phyloP scores from a whole-genome alignment of 2,329 filamentous ascomycete species.

The Colletotrichum graminicola region DNA sequence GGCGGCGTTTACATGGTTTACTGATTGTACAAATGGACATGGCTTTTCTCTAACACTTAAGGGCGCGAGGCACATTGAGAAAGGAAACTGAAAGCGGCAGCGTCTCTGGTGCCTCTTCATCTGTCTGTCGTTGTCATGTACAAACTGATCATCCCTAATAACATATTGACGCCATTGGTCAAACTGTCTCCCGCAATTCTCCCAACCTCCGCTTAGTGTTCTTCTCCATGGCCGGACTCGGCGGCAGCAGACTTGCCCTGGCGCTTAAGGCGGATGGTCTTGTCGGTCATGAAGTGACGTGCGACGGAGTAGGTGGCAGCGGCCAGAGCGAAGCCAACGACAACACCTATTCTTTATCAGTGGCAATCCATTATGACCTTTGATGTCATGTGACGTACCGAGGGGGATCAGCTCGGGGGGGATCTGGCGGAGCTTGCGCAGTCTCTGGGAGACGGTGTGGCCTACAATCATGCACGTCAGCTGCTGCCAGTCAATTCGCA shows the following conservation, averaged over 20 bases:
- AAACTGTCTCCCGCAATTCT: slow-evolving; percentile 31
- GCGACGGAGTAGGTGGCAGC: slow-evolving; percentile 85
- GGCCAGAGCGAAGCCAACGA: slow-evolving; percentile 85
- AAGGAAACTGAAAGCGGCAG: slow-evolving; percentile 39
- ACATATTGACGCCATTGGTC: slow-evolving; percentile 37
- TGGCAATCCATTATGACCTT: not conserved
- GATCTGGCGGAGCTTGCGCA: slow-evolving; percentile 89
- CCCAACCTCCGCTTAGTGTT: slow-evolving; percentile 48
- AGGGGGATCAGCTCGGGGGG: slow-evolving; percentile 95
- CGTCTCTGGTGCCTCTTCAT: slow-evolving; percentile 39
- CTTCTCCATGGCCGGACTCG: slow-evolving; percentile 50
- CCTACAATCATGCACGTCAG: slow-evolving; percentile 64
- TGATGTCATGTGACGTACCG: slow-evolving; percentile 69
- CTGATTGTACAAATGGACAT: slow-evolving; percentile 37
- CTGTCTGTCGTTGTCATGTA: slow-evolving; percentile 43
- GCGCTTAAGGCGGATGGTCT: slow-evolving; percentile 88
- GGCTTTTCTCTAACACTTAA: slow-evolving; percentile 19
- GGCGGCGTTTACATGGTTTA: slow-evolving; percentile 56
- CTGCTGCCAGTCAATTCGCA: slow-evolving; percentile 26
- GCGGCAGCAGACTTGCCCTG: slow-evolving; percentile 63
- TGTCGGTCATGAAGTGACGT: slow-evolving; percentile 89
- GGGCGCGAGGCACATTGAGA: slow-evolving; percentile 30
- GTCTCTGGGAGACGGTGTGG: slow-evolving; percentile 95
- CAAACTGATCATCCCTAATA: slow-evolving; percentile 41
- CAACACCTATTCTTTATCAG: slow-evolving; percentile 71